These are phyloP conservation scores for Alternaria brassicicola DNA, from an alignment of 2,329 filamentous ascomycete species.

Conservation along the genomic window DNA sequence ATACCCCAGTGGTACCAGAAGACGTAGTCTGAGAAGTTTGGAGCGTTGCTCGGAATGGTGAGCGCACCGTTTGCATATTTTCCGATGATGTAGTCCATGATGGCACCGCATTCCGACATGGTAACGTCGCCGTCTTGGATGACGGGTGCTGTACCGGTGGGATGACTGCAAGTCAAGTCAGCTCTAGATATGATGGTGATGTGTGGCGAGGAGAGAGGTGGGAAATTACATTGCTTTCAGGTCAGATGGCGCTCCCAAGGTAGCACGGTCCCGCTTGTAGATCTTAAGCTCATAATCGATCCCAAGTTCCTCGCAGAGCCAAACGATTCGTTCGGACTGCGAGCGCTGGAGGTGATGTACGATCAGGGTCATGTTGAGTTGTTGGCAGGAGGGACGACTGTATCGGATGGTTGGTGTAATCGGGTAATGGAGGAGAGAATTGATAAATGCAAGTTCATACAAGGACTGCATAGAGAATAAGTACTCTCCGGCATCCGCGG, in stretches of 20 bases:
- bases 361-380: slow-evolving; percentile 24
- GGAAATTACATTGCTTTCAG: slow-evolving; percentile 10
- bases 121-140: slow-evolving; percentile 57
- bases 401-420: not conserved
- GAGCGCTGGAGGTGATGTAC: slow-evolving; percentile 48
- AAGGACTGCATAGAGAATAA: no score
- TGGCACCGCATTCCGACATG: slow-evolving; percentile 62
- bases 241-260: slow-evolving; percentile 40
- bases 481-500: not conserved
- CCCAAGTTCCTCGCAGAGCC: slow-evolving; percentile 67
- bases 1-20: slow-evolving; percentile 66
- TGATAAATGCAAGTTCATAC: not conserved
- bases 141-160: slow-evolving; percentile 62
- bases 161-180: slow-evolving; percentile 19
- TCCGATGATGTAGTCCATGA: slow-evolving; percentile 65
- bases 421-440: not conserved
- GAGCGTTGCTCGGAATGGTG: slow-evolving; percentile 33
- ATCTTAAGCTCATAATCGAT: slow-evolving; percentile 56
- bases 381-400: not conserved
- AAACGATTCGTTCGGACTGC: slow-evolving; percentile 67
- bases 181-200: not conserved
- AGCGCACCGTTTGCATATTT: slow-evolving; percentile 56
- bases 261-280: slow-evolving; percentile 52
- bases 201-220: not conserved
- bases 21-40: slow-evolving; percentile 61